Evolutionary conservation across 1,284 basidiomycete species (phyloP), one percentile per base, ranked within the genome.

Genomic region (Retiboletus fuscus): DNA sequence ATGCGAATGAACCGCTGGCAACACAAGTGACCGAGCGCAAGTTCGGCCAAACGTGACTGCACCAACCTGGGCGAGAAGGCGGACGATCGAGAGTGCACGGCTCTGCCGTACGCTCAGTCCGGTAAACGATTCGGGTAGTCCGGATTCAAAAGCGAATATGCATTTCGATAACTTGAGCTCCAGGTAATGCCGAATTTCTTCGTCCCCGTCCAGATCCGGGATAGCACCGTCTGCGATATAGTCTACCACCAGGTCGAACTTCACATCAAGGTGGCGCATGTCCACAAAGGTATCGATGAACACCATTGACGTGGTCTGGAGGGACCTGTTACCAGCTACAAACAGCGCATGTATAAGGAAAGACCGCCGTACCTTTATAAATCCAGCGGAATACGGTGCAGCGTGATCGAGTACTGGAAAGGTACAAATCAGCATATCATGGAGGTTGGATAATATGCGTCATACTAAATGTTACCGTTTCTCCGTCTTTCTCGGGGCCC

Each of bases 141-240:
- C 24, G 16, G 43, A 12, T 47, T 55, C 44, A 57, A 30, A 4
- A 22, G n/a, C 24, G 3, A 22, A 34, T 44, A 20, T 13, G 2
- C 49, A 51, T 49, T 6, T 60, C 34, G 28, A 20, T 44, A 20
- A 46, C 11, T 22, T 5, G 7, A 26, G 65, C 66, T 74, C 68
- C 3, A 64, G 30, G 46, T 64, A 26, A 64, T 64, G 62, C 30
- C 30, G 47, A 49, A 64, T 46, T 22, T 66, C 55, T 26, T 44
- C 64, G 18, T 68, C 16, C n/a, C 73, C 71, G 0, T 73, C 71
- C 28, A 74, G 43, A 49, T 68, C 61, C 10, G 73, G 72, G n/a
- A 73, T 64, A 4, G n/a, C 61, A 12, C 68, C 72, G 13, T 67
- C 53, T 18, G 47, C 64, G 55, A 73, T 68, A 20, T 68, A 74